Evolutionary conservation across 768 basidiomycete species (phyloP).

Genomic region (Trametes elegans): DNA sequence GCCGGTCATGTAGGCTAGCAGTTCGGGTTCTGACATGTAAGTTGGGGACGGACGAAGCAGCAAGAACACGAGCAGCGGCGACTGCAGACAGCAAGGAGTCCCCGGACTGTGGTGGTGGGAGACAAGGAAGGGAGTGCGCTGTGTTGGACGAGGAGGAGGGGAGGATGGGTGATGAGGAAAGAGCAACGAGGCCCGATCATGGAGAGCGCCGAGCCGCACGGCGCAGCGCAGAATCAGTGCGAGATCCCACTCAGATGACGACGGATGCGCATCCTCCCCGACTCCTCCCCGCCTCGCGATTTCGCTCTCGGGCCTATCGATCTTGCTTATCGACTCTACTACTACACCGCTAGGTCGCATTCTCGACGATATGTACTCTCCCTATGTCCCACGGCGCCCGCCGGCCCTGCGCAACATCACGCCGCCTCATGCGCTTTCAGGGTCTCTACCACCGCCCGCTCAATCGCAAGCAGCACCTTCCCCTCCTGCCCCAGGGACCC

Average conservation of each 20-base stretch:
- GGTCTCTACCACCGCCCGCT: conserved; percentile 55
- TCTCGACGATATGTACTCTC: no score
- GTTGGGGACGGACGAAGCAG: conserved; percentile 3
- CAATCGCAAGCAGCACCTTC: conserved; percentile 51
- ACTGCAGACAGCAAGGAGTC: conserved; percentile 3
- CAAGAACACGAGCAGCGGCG: not conserved
- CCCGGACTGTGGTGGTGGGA: conserved; percentile 9
- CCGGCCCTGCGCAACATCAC: not conserved
- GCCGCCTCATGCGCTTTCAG: conserved; percentile 34
- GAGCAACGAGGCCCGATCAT: conserved; percentile 21
- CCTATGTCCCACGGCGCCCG: no score
- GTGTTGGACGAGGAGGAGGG: conserved; percentile 21
- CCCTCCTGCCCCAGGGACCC: conserved; percentile 47
- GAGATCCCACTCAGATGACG: conserved; percentile 16
- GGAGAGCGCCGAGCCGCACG: conserved; percentile 24
- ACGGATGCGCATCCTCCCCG: not conserved
- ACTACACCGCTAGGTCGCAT: not conserved
- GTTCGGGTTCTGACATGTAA: conserved; percentile 73
- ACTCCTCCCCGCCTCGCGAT: not conserved
- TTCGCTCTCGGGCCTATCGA: conserved; percentile 2
- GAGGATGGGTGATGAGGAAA: conserved; percentile 18
- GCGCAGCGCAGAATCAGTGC: conserved; percentile 15
- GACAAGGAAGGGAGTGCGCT: conserved; percentile 12
- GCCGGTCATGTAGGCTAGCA: conserved; percentile 65
- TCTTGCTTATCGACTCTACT: conserved; percentile 1